Evolutionary conservation across 106 monocot genomes (phyloP).

Genomic region (Hemerocallis citrina): DNA sequence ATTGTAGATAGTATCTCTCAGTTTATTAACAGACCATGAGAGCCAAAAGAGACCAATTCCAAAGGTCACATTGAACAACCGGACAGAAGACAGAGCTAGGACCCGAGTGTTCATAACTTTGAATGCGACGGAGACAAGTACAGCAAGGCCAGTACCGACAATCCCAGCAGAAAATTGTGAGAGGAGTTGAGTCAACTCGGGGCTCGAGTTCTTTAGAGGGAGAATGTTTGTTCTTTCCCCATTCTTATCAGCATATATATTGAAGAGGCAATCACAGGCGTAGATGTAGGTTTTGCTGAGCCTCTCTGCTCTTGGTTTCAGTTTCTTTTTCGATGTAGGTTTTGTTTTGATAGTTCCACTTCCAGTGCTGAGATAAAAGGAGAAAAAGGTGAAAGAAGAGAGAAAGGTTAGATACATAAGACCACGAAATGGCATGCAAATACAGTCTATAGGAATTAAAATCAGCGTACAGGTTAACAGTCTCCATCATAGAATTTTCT

Average conservation of each 20-base stretch:
- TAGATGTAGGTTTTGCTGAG: constrained; percentile 33
- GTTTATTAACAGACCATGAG: constrained; percentile 43
- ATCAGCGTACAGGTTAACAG: too few relatives aligned
- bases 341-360: too few relatives aligned
- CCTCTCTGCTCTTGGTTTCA: constrained; percentile 33
- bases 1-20: constrained; percentile 35
- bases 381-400: neutral
- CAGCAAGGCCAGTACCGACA: constrained; percentile 74
- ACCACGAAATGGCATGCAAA: too few relatives aligned
- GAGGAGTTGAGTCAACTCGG: constrained; percentile 46
- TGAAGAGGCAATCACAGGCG: constrained; percentile 62
- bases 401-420: neutral
- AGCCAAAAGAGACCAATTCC: constrained; percentile 72
- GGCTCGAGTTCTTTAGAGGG: constrained; percentile 55
- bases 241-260: constrained; percentile 34
- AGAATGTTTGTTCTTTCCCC: constrained; percentile 11
- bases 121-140: constrained; percentile 52
- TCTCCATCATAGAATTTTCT: too few relatives aligned
- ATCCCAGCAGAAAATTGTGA: constrained; percentile 55
- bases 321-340: constrained; percentile 75
- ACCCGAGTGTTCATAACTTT: constrained; percentile 22
- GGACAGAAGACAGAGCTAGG: constrained; percentile 25
- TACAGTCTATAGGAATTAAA: too few relatives aligned
- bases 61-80: constrained; percentile 44
- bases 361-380: constrained; percentile 32